A percentile compares a stretch with the other conserved stretches of the same genome.
Conservation (phyloP, 2,329 filamentous ascomycete species). For the Cladosporium sp. region DNA sequence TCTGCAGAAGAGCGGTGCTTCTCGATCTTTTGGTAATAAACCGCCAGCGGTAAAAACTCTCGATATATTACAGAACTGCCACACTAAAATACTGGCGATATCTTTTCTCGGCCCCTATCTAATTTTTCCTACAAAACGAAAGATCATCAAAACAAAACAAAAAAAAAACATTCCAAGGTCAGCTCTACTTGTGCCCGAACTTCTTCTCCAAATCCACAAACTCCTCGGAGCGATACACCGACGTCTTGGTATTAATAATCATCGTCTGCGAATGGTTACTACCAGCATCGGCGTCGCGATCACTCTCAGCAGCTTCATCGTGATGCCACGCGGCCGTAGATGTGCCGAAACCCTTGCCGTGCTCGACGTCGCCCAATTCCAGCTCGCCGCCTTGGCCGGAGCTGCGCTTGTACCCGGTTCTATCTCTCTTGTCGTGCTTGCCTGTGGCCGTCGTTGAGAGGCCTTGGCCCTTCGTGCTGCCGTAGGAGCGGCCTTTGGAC, state of each 20-base stretch:
- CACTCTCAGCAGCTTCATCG: not conserved
- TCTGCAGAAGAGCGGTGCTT: too few relatives aligned
- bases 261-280: conserved; percentile 11
- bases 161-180: too few relatives aligned
- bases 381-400: not conserved
- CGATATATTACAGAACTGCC: too few relatives aligned
- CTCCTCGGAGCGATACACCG: conserved; percentile 8
- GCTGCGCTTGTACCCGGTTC: not conserved
- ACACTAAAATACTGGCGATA: too few relatives aligned
- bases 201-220: not conserved
- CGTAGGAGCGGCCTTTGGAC: not conserved
- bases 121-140: too few relatives aligned
- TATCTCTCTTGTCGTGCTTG: not conserved
- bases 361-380: conserved; percentile 4
- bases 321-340: conserved; percentile 3
- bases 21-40: too few relatives aligned
- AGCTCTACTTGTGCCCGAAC: not conserved
- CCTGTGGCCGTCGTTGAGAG: not conserved
- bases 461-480: not conserved
- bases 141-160: too few relatives aligned
- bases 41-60: too few relatives aligned
- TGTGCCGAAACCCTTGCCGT: conserved; percentile 3
- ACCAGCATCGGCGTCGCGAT: not conserved
- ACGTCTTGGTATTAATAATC: conserved; percentile 7
- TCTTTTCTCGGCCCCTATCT: too few relatives aligned